A percentile compares a stretch with the other conserved stretches of the same genome.
phyloP scores from a whole-genome alignment of 2,329 filamentous ascomycete species.

The Cercospora citrullina region DNA sequence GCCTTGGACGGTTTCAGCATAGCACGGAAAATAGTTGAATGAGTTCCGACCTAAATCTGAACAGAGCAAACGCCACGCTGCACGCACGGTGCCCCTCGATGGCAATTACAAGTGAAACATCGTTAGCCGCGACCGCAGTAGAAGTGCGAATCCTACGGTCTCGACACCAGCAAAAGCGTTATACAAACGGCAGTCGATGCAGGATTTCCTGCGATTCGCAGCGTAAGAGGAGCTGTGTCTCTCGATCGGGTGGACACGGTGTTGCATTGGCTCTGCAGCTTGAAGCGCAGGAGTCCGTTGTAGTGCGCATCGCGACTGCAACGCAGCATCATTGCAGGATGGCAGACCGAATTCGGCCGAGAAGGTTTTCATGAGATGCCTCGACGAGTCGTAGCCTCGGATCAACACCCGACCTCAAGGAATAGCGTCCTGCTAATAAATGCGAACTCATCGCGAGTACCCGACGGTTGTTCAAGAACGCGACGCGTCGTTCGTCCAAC shows the following conservation, averaged over 20 bases:
- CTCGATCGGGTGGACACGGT: not conserved
- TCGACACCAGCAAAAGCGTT: not conserved
- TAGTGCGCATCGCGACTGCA: not conserved
- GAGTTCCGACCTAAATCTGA: not conserved
- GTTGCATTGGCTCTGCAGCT: not conserved
- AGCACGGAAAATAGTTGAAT: constrained; percentile 7
- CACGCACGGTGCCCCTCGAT: not conserved
- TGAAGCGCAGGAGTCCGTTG: not conserved
- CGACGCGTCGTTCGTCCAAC: not conserved
- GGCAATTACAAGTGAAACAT: not conserved
- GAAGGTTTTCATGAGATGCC: not conserved
- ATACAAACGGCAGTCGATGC: not conserved
- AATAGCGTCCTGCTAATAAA: not conserved
- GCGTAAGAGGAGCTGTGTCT: not conserved
- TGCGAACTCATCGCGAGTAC: not conserved
- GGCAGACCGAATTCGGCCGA: not conserved
- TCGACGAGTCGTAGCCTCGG: not conserved
- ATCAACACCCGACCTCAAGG: not conserved
- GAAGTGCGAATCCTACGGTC: not conserved
- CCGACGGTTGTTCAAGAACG: not conserved
- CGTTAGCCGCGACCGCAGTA: not conserved
- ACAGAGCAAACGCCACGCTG: constrained; percentile 4
- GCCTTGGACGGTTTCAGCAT: constrained; percentile 2
- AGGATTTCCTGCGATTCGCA: not conserved
- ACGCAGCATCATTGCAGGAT: not conserved